Percentiles rank a stretch among this genome's conserved stretches.
Conservation (phyloP, 2,329 filamentous ascomycete genomes). For the Verticillium zaregamsianum region DNA sequence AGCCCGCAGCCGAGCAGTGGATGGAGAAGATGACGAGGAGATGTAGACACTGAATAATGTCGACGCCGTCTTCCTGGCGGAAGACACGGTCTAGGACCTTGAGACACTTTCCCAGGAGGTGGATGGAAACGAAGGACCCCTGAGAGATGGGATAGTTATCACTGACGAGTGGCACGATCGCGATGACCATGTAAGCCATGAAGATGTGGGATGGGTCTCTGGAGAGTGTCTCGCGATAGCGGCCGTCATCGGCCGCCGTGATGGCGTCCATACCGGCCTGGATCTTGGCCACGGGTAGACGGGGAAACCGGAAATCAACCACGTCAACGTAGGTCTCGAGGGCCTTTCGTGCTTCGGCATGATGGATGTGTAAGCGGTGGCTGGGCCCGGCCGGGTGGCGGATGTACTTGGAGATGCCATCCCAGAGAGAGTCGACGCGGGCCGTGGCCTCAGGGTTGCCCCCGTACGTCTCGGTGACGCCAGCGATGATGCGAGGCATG, state of each 20-base stretch:
- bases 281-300: slow-evolving; percentile 8
- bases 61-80: slow-evolving; percentile 10
- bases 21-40: slow-evolving; percentile 9
- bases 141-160: slow-evolving; percentile 10
- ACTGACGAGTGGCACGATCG: slow-evolving; percentile 10
- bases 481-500: slow-evolving; percentile 6
- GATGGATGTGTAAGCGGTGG: slow-evolving; percentile 6
- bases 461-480: slow-evolving; percentile 12
- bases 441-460: slow-evolving; percentile 9
- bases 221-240: not conserved
- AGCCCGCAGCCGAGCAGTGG: slow-evolving; percentile 11
- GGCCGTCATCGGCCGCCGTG: not conserved
- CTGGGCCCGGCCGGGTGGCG: slow-evolving; percentile 1
- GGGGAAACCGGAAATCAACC: slow-evolving; percentile 11
- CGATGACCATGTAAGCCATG: slow-evolving; percentile 11
- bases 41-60: slow-evolving; percentile 12
- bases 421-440: slow-evolving; percentile 7
- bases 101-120: slow-evolving; percentile 10
- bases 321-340: slow-evolving; percentile 9
- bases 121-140: slow-evolving; percentile 9
- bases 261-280: slow-evolving; percentile 8
- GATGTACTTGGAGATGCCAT: slow-evolving; percentile 12
- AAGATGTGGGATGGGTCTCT: slow-evolving; percentile 9
- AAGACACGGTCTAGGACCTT: slow-evolving; percentile 10
- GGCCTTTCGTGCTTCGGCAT: slow-evolving; percentile 2